Percentiles rank a stretch among this genome's conserved stretches.
phyloP scores from a whole-genome alignment of 192 early-diverging fungal genomes.

The Coemansia sp. region DNA sequence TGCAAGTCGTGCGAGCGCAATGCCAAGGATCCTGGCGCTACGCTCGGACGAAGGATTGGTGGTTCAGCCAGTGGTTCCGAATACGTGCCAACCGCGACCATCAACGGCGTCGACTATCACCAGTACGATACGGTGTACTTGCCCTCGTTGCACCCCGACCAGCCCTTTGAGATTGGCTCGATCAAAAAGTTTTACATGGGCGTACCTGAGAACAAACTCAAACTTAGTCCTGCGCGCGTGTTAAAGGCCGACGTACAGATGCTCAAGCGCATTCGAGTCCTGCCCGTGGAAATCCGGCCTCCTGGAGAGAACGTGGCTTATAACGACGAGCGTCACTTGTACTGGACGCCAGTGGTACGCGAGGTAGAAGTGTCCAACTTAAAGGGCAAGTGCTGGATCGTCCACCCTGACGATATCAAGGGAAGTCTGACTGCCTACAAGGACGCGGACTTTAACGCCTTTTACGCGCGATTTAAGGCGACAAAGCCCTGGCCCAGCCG shows the following conservation, averaged over 20 bases:
- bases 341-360: constrained; percentile 37
- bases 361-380: constrained; percentile 32
- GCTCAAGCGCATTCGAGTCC: constrained; percentile 37
- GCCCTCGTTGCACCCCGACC: constrained; percentile 38
- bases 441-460: constrained; percentile 53
- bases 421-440: constrained; percentile 53
- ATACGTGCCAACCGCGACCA: constrained; percentile 24
- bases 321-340: constrained; percentile 57
- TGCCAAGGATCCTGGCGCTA: constrained; percentile 16
- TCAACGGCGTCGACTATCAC: constrained; percentile 56
- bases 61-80: constrained; percentile 17
- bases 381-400: constrained; percentile 63
- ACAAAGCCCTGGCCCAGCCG: constrained; percentile 23
- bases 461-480: constrained; percentile 44
- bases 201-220: neutral
- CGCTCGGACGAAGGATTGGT: constrained; percentile 16
- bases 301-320: constrained; percentile 13
- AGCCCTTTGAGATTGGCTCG: constrained; percentile 61
- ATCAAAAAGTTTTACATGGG: constrained; percentile 42
- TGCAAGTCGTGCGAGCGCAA: constrained; percentile 37
- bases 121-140: constrained; percentile 62
- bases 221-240: neutral
- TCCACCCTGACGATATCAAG: constrained; percentile 45
- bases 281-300: constrained; percentile 28
- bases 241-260: constrained; percentile 44